Conservation (phyloP, 2,329 filamentous ascomycete genomes). For the Talaromyces sp. region DNA sequence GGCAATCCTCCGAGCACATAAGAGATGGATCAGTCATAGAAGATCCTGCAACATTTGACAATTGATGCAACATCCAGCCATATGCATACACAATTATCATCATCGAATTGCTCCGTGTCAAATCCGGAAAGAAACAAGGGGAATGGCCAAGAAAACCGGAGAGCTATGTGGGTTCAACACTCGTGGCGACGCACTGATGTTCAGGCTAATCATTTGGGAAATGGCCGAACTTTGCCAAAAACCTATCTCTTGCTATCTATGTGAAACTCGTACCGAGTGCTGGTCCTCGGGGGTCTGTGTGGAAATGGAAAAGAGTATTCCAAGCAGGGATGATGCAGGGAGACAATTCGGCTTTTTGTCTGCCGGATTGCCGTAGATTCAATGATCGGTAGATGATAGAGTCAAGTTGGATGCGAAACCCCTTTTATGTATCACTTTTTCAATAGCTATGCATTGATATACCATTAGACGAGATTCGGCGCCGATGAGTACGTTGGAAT, state of each 20-base stretch:
- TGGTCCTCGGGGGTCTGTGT: not conserved
- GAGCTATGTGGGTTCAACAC: not conserved
- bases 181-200: not conserved
- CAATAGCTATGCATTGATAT: too few species aligned
- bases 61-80: not conserved
- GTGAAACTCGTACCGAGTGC: not conserved
- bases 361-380: too few species aligned
- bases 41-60: not conserved
- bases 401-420: too few species aligned
- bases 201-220: not conserved
- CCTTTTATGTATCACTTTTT: too few species aligned
- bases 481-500: too few species aligned
- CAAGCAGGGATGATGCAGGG: too few species aligned
- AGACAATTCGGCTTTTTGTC: too few species aligned
- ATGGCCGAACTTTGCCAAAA: not conserved
- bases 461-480: too few species aligned
- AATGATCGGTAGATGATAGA: too few species aligned
- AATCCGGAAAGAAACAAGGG: not conserved
- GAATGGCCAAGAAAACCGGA: not conserved
- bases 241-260: not conserved
- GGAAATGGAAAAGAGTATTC: not conserved
- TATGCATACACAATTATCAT: not conserved
- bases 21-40: not conserved
- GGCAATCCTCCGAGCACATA: not conserved
- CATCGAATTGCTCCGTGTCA: not conserved